These are phyloP conservation scores for Epipyxis sp. DNA, from an alignment of 108 stramenopile species.

Conservation along the genomic window DNA sequence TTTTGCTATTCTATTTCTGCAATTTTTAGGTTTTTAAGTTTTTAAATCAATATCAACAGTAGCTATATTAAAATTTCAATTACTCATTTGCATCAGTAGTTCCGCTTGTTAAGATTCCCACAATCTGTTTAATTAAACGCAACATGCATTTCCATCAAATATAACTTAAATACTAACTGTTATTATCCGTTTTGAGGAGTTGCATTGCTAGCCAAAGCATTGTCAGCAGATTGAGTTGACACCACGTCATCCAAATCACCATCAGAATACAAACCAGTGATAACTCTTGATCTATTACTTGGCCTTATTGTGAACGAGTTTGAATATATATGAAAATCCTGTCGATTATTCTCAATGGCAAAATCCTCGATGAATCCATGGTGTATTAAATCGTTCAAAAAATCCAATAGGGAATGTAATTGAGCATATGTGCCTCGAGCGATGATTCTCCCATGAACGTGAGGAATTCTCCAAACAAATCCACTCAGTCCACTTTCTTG, in stretches of 20 bases:
- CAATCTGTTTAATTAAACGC: too few species aligned
- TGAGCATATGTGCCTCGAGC: background rate
- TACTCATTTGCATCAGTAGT: too few species aligned
- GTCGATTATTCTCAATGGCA: background rate
- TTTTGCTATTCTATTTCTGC: too few species aligned
- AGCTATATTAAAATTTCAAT: too few species aligned
- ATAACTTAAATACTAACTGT: too few species aligned
- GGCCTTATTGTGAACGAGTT: background rate
- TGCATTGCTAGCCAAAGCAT: too few species aligned
- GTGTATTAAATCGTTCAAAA: background rate
- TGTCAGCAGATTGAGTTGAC: background rate
- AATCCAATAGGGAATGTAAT: background rate
- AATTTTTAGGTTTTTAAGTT: too few species aligned
- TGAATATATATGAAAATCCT: too few species aligned
- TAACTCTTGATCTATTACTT: background rate
- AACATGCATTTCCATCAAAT: too few species aligned
- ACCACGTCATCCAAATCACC: background rate
- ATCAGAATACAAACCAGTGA: background rate
- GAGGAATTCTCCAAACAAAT: background rate
- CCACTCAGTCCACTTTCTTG: background rate
- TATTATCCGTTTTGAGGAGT: too few species aligned
- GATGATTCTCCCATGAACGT: background rate
- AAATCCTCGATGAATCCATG: background rate
- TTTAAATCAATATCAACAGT: too few species aligned
- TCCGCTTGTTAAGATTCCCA: too few species aligned